Conservation (phyloP, 257 asterid species). For the Penstemon eatonii region DNA sequence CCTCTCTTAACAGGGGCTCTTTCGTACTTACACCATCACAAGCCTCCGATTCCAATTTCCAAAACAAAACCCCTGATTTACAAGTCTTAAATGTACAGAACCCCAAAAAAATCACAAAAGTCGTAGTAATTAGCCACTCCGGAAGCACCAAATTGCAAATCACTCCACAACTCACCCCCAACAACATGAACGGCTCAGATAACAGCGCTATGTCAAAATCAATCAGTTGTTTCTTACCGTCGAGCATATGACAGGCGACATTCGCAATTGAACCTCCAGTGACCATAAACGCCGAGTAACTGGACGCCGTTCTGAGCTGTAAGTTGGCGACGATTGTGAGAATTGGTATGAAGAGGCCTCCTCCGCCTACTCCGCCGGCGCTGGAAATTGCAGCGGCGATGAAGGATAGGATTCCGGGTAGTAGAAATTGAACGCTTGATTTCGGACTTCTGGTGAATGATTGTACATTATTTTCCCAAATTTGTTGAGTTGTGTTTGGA, state of each 20-base stretch:
- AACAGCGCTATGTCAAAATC: slow-evolving; percentile 74
- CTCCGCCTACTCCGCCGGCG: slow-evolving; percentile 63
- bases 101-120: slow-evolving; percentile 64
- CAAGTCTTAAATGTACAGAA: slow-evolving; percentile 72
- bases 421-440: no score
- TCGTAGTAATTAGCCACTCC: slow-evolving; percentile 65
- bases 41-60: slow-evolving; percentile 60
- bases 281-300: slow-evolving; percentile 57
- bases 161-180: slow-evolving; percentile 84
- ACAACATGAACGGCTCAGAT: slow-evolving; percentile 81
- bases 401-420: no score
- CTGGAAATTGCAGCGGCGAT: slow-evolving; percentile 34
- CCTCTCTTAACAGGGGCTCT: slow-evolving; percentile 40
- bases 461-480: no score
- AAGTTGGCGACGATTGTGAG: slow-evolving; percentile 42
- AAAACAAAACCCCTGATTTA: slow-evolving; percentile 51
- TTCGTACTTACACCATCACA: slow-evolving; percentile 21
- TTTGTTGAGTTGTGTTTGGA: no score
- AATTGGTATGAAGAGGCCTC: slow-evolving; percentile 52
- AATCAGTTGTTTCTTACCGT: slow-evolving; percentile 31
- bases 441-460: no score
- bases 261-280: slow-evolving; percentile 58
- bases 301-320: slow-evolving; percentile 49
- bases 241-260: slow-evolving; percentile 45
- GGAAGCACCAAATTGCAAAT: slow-evolving; percentile 65